These are phyloP conservation scores for Chamaecyparis obtusa DNA, from an alignment of 75 land plant genomes.

Conservation along the genomic window DNA sequence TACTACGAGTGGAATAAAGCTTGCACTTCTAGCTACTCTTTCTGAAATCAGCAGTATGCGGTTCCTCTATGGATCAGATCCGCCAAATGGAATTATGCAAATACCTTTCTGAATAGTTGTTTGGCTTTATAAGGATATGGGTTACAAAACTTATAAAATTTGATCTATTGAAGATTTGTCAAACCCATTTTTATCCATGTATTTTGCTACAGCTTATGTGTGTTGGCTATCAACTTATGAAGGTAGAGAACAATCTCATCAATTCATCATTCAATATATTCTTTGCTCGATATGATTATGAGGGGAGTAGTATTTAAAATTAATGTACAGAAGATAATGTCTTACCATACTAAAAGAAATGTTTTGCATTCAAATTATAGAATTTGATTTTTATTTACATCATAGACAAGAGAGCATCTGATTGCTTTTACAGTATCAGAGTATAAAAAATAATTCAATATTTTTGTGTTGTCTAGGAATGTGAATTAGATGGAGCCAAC, in stretches of 20 bases:
- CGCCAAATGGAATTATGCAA: conserved; percentile 73
- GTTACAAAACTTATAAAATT: conserved; percentile 64
- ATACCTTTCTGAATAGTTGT: conserved; percentile 65
- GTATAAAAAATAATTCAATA: no score
- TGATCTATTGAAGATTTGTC: conserved; percentile 68
- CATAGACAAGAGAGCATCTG: no score
- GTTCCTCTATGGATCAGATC: conserved; percentile 61
- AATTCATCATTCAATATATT: conserved; percentile 86
- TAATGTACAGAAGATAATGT: no score
- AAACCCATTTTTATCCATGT: conserved; percentile 91
- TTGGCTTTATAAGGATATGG: conserved; percentile 82
- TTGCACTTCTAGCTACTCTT: conserved; percentile 73
- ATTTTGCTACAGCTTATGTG: conserved; percentile 93
- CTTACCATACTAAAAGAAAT: no score
- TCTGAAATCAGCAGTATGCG: conserved; percentile 85
- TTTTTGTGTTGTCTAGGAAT: no score
- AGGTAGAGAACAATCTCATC: conserved; percentile 73
- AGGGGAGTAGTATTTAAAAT: no score
- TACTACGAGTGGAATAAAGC: conserved; percentile 41
- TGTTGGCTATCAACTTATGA: conserved; percentile 81
- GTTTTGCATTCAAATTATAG: no score
- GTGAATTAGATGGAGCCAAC: no score
- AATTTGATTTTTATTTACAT: no score
- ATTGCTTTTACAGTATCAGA: no score
- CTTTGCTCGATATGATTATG: no score